Evolutionary conservation across 192 early-diverging fungal species (phyloP).

Genomic region (Coemansia reversa): DNA sequence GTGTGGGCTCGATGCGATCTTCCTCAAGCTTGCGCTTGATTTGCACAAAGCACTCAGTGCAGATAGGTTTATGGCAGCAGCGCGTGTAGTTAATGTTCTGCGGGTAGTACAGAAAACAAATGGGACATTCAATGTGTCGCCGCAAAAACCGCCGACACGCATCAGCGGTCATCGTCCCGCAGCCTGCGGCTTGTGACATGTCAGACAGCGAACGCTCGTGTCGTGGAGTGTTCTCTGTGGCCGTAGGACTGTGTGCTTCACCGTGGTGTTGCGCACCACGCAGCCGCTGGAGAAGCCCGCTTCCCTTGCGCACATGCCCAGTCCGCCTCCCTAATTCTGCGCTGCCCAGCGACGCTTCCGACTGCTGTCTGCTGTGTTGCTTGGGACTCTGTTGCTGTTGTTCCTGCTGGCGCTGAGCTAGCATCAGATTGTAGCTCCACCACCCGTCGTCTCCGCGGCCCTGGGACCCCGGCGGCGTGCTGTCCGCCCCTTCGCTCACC

Average conservation of each 20-base stretch:
- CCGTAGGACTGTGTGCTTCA: neutral
- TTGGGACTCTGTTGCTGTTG: neutral
- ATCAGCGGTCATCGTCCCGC: slow-evolving; percentile 2
- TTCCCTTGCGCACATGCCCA: slow-evolving; percentile 42
- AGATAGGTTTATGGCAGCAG: slow-evolving; percentile 94
- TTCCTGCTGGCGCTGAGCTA: slow-evolving; percentile 37
- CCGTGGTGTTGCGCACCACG: neutral
- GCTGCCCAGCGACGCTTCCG: neutral
- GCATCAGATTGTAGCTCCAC: slow-evolving; percentile 56
- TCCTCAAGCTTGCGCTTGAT: slow-evolving; percentile 79
- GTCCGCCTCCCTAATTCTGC: neutral
- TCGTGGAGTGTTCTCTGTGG: slow-evolving; percentile 6
- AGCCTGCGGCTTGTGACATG: slow-evolving; percentile 5
- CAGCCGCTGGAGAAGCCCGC: slow-evolving; percentile 45
- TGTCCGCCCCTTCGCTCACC: neutral
- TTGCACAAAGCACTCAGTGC: slow-evolving; percentile 97
- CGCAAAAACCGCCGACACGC: slow-evolving; percentile 27
- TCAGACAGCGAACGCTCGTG: slow-evolving; percentile 40
- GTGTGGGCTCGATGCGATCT: slow-evolving; percentile 60
- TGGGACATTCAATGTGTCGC: slow-evolving; percentile 84
- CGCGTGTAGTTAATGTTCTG: slow-evolving; percentile 88
- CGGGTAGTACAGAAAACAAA: slow-evolving; percentile 94
- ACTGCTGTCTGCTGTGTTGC: neutral
- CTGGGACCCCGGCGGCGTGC: neutral
- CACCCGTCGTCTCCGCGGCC: slow-evolving; percentile 39